Evolutionary conservation across 2,329 filamentous ascomycete species (phyloP).

Genomic region (Tolypocladium pustulatum): DNA sequence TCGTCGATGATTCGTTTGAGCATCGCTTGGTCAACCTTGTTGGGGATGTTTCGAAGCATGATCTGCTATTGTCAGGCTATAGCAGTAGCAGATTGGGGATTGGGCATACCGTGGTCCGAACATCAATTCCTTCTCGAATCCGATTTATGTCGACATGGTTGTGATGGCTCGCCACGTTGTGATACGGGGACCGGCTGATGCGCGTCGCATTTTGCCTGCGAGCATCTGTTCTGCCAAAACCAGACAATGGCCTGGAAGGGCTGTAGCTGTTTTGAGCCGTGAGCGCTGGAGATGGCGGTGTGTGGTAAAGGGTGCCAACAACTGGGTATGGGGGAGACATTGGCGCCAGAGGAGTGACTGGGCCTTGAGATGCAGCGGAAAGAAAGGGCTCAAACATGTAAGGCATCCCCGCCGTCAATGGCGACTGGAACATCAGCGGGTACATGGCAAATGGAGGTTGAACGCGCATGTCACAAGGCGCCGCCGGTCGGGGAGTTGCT

Average conservation of each 20-base stretch:
- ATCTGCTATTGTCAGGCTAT: conserved; percentile 42
- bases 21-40: conserved; percentile 70
- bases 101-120: conserved; percentile 58
- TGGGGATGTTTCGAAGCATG: conserved; percentile 92
- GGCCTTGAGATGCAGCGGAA: conserved; percentile 4
- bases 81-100: background rate
- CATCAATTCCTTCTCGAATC: conserved; percentile 58
- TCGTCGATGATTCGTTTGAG: conserved; percentile 72
- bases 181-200: conserved; percentile 33
- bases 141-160: conserved; percentile 51
- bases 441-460: conserved; percentile 18
- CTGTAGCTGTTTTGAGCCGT: conserved; percentile 26
- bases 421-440: conserved; percentile 21
- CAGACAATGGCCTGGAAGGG: conserved; percentile 25
- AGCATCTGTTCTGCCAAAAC: conserved; percentile 23
- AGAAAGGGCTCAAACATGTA: conserved; percentile 18
- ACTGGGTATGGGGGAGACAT: conserved; percentile 20
- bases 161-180: conserved; percentile 40
- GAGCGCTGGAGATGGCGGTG: conserved; percentile 21
- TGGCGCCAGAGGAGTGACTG: conserved; percentile 15
- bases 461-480: conserved; percentile 8
- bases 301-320: conserved; percentile 18
- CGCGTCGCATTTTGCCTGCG: conserved; percentile 40
- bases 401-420: conserved; percentile 14
- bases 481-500: conserved; percentile 1